These are phyloP conservation scores for Dispira parvispora DNA, from an alignment of 192 early-diverging fungal genomes.

Conservation along the genomic window DNA sequence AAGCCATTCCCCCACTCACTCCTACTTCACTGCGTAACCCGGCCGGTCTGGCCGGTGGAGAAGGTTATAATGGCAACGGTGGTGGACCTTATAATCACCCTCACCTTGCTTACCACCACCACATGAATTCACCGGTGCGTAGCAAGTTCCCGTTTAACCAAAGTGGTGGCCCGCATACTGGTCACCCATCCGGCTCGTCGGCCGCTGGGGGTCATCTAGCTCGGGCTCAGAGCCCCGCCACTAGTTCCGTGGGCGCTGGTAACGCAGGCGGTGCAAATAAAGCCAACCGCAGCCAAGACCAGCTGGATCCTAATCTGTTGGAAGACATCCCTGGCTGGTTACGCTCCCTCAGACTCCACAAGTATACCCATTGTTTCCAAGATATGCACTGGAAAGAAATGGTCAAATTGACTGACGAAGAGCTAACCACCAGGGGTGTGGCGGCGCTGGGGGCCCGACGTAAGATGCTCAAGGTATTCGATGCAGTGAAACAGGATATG, in stretches of 20 bases:
- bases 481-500: conserved; percentile 21
- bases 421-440: conserved; percentile 69
- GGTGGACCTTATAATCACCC: too few species aligned
- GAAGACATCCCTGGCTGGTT: conserved; percentile 89
- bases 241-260: background rate
- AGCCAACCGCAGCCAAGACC: background rate
- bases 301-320: conserved; percentile 18
- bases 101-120: background rate
- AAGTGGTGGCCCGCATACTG: conserved; percentile 6
- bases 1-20: background rate
- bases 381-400: conserved; percentile 77
- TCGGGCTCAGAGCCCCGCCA: background rate
- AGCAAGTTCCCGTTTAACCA: background rate
- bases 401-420: conserved; percentile 67
- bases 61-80: too few species aligned
- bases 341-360: conserved; percentile 81
- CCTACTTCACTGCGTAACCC: background rate
- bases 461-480: conserved; percentile 96
- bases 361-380: conserved; percentile 84
- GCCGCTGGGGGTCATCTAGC: too few species aligned
- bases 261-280: background rate
- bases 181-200: conserved; percentile 13
- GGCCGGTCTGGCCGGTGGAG: background rate
- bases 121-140: conserved; percentile 5
- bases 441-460: conserved; percentile 83